Base-by-base conservation (phyloP, 345 rosid genomes). In the Alliaria petiolata region DNA sequence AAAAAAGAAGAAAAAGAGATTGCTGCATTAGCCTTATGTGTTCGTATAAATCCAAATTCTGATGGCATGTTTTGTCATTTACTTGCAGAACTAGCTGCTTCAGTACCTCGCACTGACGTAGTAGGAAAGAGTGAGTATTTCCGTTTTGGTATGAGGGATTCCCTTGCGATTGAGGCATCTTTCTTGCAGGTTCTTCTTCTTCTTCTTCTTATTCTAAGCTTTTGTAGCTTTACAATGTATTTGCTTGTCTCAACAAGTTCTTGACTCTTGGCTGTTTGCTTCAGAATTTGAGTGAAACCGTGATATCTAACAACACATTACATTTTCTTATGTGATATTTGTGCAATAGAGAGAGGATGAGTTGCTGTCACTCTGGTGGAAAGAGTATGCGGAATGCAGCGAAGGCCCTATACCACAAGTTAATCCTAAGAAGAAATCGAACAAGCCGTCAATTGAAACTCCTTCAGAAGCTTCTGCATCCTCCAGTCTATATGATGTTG, bases 331-430 rank as follows among this genome's bases (percentile, higher is more conserved):
- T 34, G 6, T 64, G 51, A 14, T 33, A 28, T 69, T 38, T 73
- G 51, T 61, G 78, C 38, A 39, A 42, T 57, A 95, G 99, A 92
- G 83, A 75, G 99, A 95, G 76, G 98, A 92, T 70, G 99, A 89
- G 67, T 74, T 95, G 84, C 89, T 95, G 34, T 89, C 97, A 76
- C 75, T 74, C 61, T 95, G 99, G 99, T 95, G 99, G 99, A 84
- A 79, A 81, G 99, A 91, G 83, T 95, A 85, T 78, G 97, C 96
- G n/a, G 99, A 95, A 77, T 89, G 99, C 67, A 92, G 98, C 42
- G 97, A 83, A 78, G 99, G 99, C 44, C 99, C 99, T 8, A 62
- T 45, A 42, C 81, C 69, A 39, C 84, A 54, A 72, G 71, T 68
- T 52, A 65, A 68, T 77, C 35, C 88, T 2, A 70, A 64, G 49